These are phyloP conservation scores for Aspergillus sp. DNA, from an alignment of 2,329 filamentous ascomycete genomes.

Conservation along the genomic window DNA sequence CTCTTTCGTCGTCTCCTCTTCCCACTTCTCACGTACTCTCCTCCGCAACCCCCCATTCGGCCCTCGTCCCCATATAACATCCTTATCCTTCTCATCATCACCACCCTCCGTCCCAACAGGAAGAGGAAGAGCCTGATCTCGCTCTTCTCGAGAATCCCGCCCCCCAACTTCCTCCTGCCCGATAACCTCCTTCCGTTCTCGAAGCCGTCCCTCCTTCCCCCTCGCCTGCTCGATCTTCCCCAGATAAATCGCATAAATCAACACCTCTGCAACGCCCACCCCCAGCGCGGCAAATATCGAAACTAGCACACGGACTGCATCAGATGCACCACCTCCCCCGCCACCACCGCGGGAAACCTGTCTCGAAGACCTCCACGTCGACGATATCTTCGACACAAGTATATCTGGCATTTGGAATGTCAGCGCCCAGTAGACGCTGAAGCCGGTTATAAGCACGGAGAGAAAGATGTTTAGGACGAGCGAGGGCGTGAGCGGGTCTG, in stretches of 20 bases:
- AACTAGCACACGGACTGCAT: slow-evolving; percentile 41
- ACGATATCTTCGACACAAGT: slow-evolving; percentile 22
- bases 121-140: background rate
- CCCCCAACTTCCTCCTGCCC: slow-evolving; percentile 20
- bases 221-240: slow-evolving; percentile 43
- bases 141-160: background rate
- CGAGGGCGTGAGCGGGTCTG: slow-evolving; percentile 48
- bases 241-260: slow-evolving; percentile 49
- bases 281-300: slow-evolving; percentile 41
- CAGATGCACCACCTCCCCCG: slow-evolving; percentile 23
- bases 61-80: slow-evolving; percentile 44
- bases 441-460: slow-evolving; percentile 71
- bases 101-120: background rate
- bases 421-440: slow-evolving; percentile 46
- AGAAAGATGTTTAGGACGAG: slow-evolving; percentile 88
- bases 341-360: background rate
- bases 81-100: slow-evolving; percentile 19
- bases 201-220: slow-evolving; percentile 36
- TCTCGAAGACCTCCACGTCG: slow-evolving; percentile 9
- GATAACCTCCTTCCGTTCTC: slow-evolving; percentile 41
- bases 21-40: slow-evolving; percentile 41
- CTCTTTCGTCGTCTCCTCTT: slow-evolving; percentile 24
- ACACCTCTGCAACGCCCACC: slow-evolving; percentile 48
- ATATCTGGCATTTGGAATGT: slow-evolving; percentile 37
- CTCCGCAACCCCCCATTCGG: slow-evolving; percentile 41